Evolutionary conservation across 768 basidiomycete genomes (phyloP).

Genomic region (Trametes elegans): DNA sequence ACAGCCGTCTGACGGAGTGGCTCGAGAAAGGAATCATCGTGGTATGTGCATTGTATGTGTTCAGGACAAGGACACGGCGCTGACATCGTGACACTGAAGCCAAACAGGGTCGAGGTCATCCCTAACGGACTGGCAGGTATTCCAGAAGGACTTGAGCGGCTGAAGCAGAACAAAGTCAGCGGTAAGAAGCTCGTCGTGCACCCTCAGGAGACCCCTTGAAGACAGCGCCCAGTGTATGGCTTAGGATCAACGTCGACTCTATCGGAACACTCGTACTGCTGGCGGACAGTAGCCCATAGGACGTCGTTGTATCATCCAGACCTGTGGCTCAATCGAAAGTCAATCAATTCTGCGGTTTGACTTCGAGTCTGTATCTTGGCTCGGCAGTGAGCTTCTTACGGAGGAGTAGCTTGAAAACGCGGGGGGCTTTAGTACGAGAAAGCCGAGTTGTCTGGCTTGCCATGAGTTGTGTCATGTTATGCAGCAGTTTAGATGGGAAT

Average conservation of each 20-base stretch:
- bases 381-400: too few relatives aligned
- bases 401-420: too few relatives aligned
- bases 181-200: slow-evolving; percentile 42
- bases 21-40: slow-evolving; percentile 17
- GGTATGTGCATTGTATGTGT: slow-evolving; percentile 3
- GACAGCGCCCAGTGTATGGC: too few relatives aligned
- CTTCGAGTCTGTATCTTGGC: too few relatives aligned
- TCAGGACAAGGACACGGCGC: too few relatives aligned
- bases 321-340: too few relatives aligned
- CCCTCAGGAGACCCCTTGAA: slow-evolving; percentile 36
- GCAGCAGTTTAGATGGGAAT: too few relatives aligned
- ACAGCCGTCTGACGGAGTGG: slow-evolving; percentile 14
- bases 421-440: too few relatives aligned
- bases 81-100: slow-evolving; percentile 6
- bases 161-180: slow-evolving; percentile 30
- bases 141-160: slow-evolving; percentile 17
- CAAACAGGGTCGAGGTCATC: slow-evolving; percentile 25
- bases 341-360: too few relatives aligned
- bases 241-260: background rate
- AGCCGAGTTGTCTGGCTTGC: too few relatives aligned
- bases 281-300: background rate
- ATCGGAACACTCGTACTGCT: background rate
- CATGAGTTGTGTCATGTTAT: too few relatives aligned
- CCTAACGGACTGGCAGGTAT: slow-evolving; percentile 25
- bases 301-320: too few relatives aligned